These are phyloP conservation scores for Gamsiella multidivaricata DNA, from an alignment of 192 early-diverging fungal genomes.

Conservation along the genomic window DNA sequence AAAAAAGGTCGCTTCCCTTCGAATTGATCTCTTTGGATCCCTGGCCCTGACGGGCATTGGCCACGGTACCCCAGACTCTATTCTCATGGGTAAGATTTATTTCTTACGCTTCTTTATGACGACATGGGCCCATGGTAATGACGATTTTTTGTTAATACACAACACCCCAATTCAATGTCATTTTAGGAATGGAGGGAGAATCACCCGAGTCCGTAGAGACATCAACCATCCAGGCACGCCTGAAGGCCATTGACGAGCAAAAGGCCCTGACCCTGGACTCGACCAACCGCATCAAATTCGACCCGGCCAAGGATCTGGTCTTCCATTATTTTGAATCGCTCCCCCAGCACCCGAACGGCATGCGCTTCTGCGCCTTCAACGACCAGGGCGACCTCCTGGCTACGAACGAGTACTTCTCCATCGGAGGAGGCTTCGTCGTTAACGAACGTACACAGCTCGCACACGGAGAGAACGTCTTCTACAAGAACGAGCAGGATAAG, in stretches of 20 bases:
- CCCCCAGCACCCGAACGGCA: conserved; percentile 96
- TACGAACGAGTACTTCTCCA: conserved; percentile 96
- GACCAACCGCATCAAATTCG: conserved; percentile 82
- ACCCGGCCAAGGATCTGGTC: conserved; percentile 84
- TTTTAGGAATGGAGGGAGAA: conserved; percentile 86
- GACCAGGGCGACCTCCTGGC: conserved; percentile 80
- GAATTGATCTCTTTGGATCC: conserved; percentile 92
- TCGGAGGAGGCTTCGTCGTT: conserved; percentile 96
- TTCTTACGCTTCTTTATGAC: not conserved
- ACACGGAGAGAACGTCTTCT: conserved; percentile 69
- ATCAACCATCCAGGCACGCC: conserved; percentile 76
- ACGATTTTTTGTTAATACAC: not conserved
- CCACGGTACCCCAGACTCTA: conserved; percentile 94
- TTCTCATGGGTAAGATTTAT: conserved; percentile 69
- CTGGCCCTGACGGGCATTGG: conserved; percentile 94
- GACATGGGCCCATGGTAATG: not conserved
- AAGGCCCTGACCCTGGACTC: conserved; percentile 79
- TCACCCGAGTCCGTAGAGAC: conserved; percentile 87
- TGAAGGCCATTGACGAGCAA: conserved; percentile 80
- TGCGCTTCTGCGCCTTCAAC: conserved; percentile 93
- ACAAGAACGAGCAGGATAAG: conserved; percentile 57
- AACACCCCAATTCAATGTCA: conserved; percentile 52
- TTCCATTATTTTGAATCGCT: conserved; percentile 89
- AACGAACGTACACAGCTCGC: conserved; percentile 87
- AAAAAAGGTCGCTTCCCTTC: conserved; percentile 64